phyloP scores from a whole-genome alignment of 2,329 filamentous ascomycete genomes.

The Mycosphaerella sp. region DNA sequence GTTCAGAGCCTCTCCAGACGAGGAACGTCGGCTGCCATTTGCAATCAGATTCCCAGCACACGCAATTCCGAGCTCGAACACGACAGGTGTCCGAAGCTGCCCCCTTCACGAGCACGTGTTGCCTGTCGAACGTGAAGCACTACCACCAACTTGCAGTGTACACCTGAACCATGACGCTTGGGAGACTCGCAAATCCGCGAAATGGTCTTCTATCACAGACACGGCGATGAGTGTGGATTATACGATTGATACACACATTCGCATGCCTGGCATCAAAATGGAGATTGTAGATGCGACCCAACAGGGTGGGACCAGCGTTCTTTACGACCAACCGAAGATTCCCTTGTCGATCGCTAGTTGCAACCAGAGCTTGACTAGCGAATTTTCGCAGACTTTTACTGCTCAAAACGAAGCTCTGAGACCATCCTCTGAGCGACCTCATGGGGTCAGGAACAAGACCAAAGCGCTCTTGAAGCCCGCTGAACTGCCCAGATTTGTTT shows the following conservation, averaged over 20 bases:
- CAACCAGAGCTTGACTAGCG: not conserved
- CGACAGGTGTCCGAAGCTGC: conserved; percentile 10
- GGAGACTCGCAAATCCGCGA: not conserved
- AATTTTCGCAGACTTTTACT: conserved; percentile 9
- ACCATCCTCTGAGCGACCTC: conserved; percentile 4
- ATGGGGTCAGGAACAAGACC: conserved; percentile 12
- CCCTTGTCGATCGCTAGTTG: conserved; percentile 7
- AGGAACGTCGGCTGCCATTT: conserved; percentile 13
- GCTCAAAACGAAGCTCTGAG: conserved; percentile 10
- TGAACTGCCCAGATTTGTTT: conserved; percentile 12
- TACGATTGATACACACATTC: conserved; percentile 1
- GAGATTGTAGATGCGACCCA: conserved; percentile 5
- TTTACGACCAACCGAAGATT: conserved; percentile 17
- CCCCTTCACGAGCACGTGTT: conserved; percentile 4
- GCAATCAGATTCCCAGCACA: conserved; percentile 11
- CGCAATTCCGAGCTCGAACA: conserved; percentile 4
- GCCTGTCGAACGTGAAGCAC: conserved; percentile 1
- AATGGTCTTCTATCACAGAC: conserved; percentile 1
- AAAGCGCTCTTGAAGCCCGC: conserved; percentile 14
- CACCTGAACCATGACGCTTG: not conserved
- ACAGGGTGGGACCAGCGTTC: conserved; percentile 1
- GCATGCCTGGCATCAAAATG: conserved; percentile 16
- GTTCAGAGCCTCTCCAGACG: conserved; percentile 9
- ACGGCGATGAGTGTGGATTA: conserved; percentile 8
- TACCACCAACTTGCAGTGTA: conserved; percentile 11